Base-by-base conservation (phyloP, 441 rosid species). In the Lepidium campestre region DNA sequence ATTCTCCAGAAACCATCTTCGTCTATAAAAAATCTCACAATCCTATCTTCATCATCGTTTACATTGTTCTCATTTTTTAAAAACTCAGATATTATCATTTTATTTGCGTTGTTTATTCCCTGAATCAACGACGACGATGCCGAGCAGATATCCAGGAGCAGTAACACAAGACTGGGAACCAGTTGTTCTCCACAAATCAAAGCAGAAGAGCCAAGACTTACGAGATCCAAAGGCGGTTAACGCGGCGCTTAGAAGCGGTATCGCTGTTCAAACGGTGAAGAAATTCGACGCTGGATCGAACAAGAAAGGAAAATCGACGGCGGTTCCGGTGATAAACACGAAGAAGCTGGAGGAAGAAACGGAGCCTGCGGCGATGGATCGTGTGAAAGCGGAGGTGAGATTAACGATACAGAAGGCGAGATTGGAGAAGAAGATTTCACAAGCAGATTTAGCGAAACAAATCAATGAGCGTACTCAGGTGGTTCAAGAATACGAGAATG, bases 401-500 rank as follows among this genome's bases (percentile, higher is more conserved):
- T 84, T 72, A 37, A 72, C 75, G 73, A 86, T 93, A 4, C 96
- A 90, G 77, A 91, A 80, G 44, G 90, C 86, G 20, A 66, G 95
- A 44, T 57, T 87, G 65, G 90, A 78, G 81, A 90, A 93, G 91
- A 90, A 87, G 84, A 82, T 87, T 88, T 83, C 91, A 66, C 95
- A 91, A 42, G 78, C 85, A 0, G 95, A 86, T 76, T 77, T 93
- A 50, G 96, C 96, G 9, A 89, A 87, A 86, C 81, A 57, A 73
- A 93, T 91, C 45, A 87, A 86, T 68, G 96, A 91, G 66, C 85
- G 76, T 62, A 86, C 86, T 2, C 85, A 83, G 77, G 91, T 93
- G 59, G 94, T 93, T 29, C 95, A 90, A 67, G 98, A 91, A 70
- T 93, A 93, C 54, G 95, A 93, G 71, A 87, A 85, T 39, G 97